Percentiles rank a stretch among this genome's conserved stretches.
phyloP scores from a whole-genome alignment of 352 stramenopile species.

The Globisporangium canariense region DNA sequence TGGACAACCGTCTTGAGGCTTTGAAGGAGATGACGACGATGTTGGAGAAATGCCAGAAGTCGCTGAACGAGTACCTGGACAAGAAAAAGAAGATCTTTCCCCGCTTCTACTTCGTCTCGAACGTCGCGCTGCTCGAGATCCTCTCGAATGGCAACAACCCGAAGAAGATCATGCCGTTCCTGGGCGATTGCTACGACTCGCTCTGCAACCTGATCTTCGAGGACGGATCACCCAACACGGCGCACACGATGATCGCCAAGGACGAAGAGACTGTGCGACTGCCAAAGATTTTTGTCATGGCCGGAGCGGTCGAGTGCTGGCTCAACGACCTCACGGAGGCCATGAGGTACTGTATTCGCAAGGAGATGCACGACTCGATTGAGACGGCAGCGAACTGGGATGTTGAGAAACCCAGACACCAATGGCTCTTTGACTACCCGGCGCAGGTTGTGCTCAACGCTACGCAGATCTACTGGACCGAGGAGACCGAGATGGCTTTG shows the following conservation, averaged over 20 bases:
- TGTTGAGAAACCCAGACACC: slow-evolving; percentile 94
- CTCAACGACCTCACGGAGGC: slow-evolving; percentile 85
- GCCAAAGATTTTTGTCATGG: slow-evolving; percentile 80
- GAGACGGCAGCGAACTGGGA: slow-evolving; percentile 90
- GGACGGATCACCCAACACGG: slow-evolving; percentile 72
- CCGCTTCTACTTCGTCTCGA: slow-evolving; percentile 90
- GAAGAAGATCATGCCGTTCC: slow-evolving; percentile 97
- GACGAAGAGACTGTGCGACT: slow-evolving; percentile 64
- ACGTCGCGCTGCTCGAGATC: slow-evolving; percentile 84
- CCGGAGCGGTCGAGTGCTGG: slow-evolving; percentile 82
- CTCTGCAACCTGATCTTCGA: slow-evolving; percentile 86
- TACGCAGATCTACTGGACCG: slow-evolving; percentile 94
- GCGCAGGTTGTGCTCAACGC: slow-evolving; percentile 86
- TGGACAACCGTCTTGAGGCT: slow-evolving; percentile 76
- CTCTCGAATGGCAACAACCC: slow-evolving; percentile 92
- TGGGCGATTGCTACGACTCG: slow-evolving; percentile 97
- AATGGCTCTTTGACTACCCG: slow-evolving; percentile 98
- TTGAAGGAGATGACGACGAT: slow-evolving; percentile 88
- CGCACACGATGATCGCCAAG: slow-evolving; percentile 85
- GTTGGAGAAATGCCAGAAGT: slow-evolving; percentile 88
- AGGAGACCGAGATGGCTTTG: slow-evolving; percentile 92
- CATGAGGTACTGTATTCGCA: slow-evolving; percentile 80
- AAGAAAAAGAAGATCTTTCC: slow-evolving; percentile 92
- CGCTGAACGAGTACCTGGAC: slow-evolving; percentile 87
- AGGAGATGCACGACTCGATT: slow-evolving; percentile 87